Evolutionary conservation across 441 rosid genomes (phyloP), one percentile per base, ranked within the genome.

Genomic region (Bruguiera hainesii): DNA sequence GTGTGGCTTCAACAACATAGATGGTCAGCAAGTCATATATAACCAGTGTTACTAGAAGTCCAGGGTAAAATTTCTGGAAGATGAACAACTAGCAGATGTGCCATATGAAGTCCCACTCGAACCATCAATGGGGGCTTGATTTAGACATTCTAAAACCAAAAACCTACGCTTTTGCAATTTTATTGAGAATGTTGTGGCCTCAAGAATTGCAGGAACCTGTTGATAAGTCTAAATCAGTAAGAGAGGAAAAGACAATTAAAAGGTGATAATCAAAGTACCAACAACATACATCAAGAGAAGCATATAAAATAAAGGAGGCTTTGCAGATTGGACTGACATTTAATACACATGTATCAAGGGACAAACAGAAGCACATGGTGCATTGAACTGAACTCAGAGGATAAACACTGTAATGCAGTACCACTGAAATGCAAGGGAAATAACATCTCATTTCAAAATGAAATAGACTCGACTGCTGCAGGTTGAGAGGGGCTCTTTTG

Each of bases 91-190:
- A 60, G 90, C 85, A 0, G 94, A 72, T 59, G 87, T 83, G 64
- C 90, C 85, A 63, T 89, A 91, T 2, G 96, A 94, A 71, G 83
- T 78, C 73, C 97, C 97, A 70, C 91, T 88, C 11, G 97, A 88
- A 56, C 96, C 96, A 60, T 91, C 98, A 23, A 94, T 79, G 5
- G 98, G 99, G 64, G 98, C 99, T 85, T 94, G 97, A 80, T 91
- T 94, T 67, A 94, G 75, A 74, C 89, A 87, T 77, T 94, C 98
- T 59, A 91, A 78, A 76, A 83, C 81, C 84, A 89, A 76, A 75
- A 75, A 87, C 69, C 91, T 84, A 16, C 98, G 86, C 79, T 88
- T 91, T 52, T 85, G 92, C 77, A 94, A 78, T 74, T 93, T 94
- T 73, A 94, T 82, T 19, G 98, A 91, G 73, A 80, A 91, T 1